Evolutionary conservation across 225 moss, liverwort and hornwort species (phyloP), one percentile per base, ranked within the genome.

Genomic region (Thuidium tamariscinum): DNA sequence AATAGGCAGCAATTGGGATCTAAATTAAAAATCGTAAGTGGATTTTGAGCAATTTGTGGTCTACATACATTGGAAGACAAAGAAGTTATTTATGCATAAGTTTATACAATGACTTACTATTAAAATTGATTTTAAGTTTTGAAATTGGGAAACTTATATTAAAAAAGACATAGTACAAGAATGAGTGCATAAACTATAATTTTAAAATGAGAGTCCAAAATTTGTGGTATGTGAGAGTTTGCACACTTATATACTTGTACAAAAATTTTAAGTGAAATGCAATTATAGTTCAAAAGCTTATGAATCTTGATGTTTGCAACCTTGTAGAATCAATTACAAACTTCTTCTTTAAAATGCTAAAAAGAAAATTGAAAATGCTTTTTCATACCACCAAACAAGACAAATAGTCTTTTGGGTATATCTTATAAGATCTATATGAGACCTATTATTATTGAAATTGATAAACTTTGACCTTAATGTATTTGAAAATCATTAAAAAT

Each of bases 381-480:
- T 66, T 12, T 0, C 0, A 21, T 10, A 21, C 36, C 0, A 36
- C 65, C 65, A 66, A 37, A 67, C 1, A 8, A 67, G 37, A 13
- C 12, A 67, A 21, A 37, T 37, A 27, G 0, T 65, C 6, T 67
- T 67, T 67, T n/a, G n/a, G 11, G 36, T 3, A 11, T n/a, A 21
- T 36, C 36, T n/a, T n/a, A 10, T 2, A 19, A 65, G 1, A 36
- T 37, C n/a, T 21, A 7, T 37, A 22, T 13, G 4, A 22, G 37
- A 37, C 11, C 1, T 0, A 0, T 0, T 0, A 0, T 67, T 37
- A 39, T 39, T 68, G 13, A 23, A 67, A 39, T 39, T 67, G 7
- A 23, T 39, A 68, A 67, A 39, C 7, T 39, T 68, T 39, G 39
- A 68, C 14, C 14, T 68, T 7, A 68, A 68, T 39, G 12, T 68